phyloP scores from a whole-genome alignment of 73 alveolate species.

The Paramecium sexaurelia region DNA sequence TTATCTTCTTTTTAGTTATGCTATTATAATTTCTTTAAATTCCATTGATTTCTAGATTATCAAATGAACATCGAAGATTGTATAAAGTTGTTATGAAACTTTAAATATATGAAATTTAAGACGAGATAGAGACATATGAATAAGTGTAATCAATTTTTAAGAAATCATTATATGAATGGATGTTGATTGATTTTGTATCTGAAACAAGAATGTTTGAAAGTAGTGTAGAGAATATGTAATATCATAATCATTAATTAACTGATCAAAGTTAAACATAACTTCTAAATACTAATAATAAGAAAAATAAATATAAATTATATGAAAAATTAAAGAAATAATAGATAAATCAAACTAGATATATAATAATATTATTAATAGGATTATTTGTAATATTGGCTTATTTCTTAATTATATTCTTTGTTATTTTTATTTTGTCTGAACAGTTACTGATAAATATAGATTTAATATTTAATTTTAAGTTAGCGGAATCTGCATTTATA shows the following conservation, averaged over 20 bases:
- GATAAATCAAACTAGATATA: neutral
- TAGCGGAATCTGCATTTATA: neutral
- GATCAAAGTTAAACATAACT: neutral
- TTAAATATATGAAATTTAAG: neutral
- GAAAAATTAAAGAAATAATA: neutral
- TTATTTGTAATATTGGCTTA: neutral
- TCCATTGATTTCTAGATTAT: neutral
- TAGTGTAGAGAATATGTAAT: neutral
- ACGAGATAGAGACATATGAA: slow-evolving; percentile 20
- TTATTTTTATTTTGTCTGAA: neutral
- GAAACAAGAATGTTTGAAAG: slow-evolving; percentile 29
- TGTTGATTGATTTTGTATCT: slow-evolving; percentile 11
- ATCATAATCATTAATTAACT: neutral
- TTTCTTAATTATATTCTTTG: slow-evolving; percentile 20
- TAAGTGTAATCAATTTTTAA: neutral
- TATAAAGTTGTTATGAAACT: neutral
- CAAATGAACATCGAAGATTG: neutral
- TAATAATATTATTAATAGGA: neutral
- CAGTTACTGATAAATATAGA: neutral
- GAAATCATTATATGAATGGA: slow-evolving; percentile 16
- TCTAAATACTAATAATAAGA: neutral
- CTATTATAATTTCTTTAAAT: neutral
- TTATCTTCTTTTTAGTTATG: neutral
- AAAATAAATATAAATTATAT: neutral
- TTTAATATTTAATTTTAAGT: slow-evolving; percentile 2